Base-by-base conservation (phyloP, 768 basidiomycete genomes). In the Serendipita indica region DNA sequence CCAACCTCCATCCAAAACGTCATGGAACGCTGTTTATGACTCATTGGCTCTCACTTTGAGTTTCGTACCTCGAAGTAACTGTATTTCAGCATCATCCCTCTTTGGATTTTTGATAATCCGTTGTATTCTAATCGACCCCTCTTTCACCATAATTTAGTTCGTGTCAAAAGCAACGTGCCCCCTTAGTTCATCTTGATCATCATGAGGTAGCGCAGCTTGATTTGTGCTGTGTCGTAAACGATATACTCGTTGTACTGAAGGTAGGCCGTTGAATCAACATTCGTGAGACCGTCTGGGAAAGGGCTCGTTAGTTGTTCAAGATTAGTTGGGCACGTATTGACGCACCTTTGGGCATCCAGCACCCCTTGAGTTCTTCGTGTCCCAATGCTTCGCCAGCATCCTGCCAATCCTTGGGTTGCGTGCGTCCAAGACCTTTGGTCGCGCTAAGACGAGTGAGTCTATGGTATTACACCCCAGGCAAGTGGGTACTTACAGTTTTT, bases 221-320 rank as follows among this genome's bases (percentile, higher is more conserved):
- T 81, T 65, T 82, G 81, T 4, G 78, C 69, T 2, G 73, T 59
- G 61, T 79, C 72, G 64, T 83, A 83, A 58, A 81, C 79, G 62
- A 82, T 82, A 62, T 82, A 82, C 79, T 81, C 79, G 63, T 80
- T 80, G 68, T 81, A 80, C 62, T 76, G 73, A 33, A 81, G 64
- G 60, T 65, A 69, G 6, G 61, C 65, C 25, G 66, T 25, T 27
- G 6, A 5, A 30, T 18, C 5, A 16, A n/a, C n/a, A n/a, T 54
- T 27, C 5, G 22, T 54, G 20, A 54, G 30, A 27, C 49, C 49
- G 49, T n/a, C 49, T 54, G 7, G 43, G 18, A 37, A 18, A 3
- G 41, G 41, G 41, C 3, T 3, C 16, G 16, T 43, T 25, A 43
- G 41, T 3, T 43, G 4, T n/a, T 25, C 5, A 43, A 43, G 41